These are phyloP conservation scores for Niveomyces coronatus DNA, from an alignment of 2,329 filamentous ascomycete genomes.

Conservation along the genomic window DNA sequence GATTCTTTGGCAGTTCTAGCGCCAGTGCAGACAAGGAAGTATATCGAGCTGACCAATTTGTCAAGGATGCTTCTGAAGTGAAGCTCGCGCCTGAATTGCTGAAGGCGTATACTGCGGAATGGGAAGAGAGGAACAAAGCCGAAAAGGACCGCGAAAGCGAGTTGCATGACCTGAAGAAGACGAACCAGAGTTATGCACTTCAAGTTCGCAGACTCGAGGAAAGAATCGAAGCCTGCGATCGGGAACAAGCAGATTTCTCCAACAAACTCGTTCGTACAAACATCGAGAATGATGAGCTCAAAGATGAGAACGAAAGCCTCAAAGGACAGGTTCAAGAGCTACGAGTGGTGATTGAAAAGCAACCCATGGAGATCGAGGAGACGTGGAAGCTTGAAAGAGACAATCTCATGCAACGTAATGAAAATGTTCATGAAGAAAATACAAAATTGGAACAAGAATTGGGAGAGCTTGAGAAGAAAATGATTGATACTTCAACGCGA, in stretches of 20 bases:
- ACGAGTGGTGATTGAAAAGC: slow-evolving; percentile 75
- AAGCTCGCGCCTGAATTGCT: slow-evolving; percentile 77
- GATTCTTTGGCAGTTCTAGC: slow-evolving; percentile 91
- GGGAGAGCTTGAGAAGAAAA: slow-evolving; percentile 80
- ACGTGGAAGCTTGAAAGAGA: slow-evolving; percentile 79
- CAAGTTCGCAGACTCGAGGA: slow-evolving; percentile 82
- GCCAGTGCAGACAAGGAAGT: slow-evolving; percentile 89
- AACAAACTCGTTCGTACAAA: slow-evolving; percentile 88
- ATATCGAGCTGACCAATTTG: slow-evolving; percentile 86
- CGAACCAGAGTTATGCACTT: slow-evolving; percentile 56
- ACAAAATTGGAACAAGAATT: slow-evolving; percentile 78
- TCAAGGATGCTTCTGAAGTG: slow-evolving; percentile 83
- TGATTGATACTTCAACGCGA: slow-evolving; percentile 89
- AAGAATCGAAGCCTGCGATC: slow-evolving; percentile 76
- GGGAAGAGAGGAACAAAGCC: slow-evolving; percentile 78
- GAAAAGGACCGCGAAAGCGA: slow-evolving; percentile 79
- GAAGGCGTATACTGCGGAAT: slow-evolving; percentile 71
- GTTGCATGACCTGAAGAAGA: slow-evolving; percentile 59
- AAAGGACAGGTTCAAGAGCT: slow-evolving; percentile 78
- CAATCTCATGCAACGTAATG: slow-evolving; percentile 81
- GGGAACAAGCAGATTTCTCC: slow-evolving; percentile 81
- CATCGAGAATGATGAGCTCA: slow-evolving; percentile 83
- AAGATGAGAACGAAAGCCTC: slow-evolving; percentile 81
- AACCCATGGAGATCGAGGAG: slow-evolving; percentile 79
- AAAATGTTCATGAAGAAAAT: slow-evolving; percentile 91